phyloP scores from a whole-genome alignment of 2,329 filamentous ascomycete species.

The Penicillium sp. region DNA sequence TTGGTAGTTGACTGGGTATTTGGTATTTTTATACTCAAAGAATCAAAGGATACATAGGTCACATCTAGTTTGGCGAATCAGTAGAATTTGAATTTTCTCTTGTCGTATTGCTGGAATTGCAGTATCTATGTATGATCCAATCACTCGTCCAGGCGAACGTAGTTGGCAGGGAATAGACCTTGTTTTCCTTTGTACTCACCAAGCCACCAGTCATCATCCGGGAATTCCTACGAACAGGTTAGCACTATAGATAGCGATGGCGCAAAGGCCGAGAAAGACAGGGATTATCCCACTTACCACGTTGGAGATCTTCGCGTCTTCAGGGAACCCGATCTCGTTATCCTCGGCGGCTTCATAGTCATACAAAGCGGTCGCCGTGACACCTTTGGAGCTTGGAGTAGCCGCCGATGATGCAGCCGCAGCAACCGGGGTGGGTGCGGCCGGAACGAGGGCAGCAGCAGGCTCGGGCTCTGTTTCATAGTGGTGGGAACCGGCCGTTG shows the following conservation, averaged over 20 bases:
- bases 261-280: neutral
- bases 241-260: conserved; percentile 18
- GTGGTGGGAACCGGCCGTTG: conserved; percentile 19
- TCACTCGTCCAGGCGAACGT: conserved; percentile 43
- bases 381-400: conserved; percentile 41
- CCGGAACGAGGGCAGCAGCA: conserved; percentile 38
- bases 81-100: neutral
- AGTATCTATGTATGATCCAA: neutral
- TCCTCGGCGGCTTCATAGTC: conserved; percentile 98
- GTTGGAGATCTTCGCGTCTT: conserved; percentile 76
- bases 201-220: conserved; percentile 98
- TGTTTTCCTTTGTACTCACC: conserved; percentile 75
- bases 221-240: conserved; percentile 67
- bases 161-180: conserved; percentile 72
- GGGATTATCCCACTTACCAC: conserved; percentile 57
- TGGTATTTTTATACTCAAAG: neutral
- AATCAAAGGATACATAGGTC: neutral
- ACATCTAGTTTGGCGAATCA: neutral
- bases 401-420: conserved; percentile 39
- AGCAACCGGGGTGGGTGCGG: conserved; percentile 38
- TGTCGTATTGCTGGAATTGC: neutral
- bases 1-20: neutral
- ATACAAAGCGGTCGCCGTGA: conserved; percentile 80
- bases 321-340: conserved; percentile 81
- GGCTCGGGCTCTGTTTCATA: conserved; percentile 29